Conservation (phyloP, 768 basidiomycete species). For the button mushroom (Agaricus bisporus) region DNA sequence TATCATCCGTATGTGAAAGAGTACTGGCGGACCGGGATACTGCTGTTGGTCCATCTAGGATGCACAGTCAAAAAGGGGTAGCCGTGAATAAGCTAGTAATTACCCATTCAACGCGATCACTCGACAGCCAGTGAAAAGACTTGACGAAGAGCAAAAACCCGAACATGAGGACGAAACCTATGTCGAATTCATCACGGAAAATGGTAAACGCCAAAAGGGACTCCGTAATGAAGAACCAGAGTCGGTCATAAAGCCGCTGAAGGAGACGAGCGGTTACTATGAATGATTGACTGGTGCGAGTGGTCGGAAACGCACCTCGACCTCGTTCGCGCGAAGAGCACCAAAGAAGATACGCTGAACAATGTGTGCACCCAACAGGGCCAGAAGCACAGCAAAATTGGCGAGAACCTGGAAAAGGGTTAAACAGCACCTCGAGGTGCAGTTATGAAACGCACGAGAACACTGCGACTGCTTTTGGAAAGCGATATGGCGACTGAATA, state of each 20-base stretch:
- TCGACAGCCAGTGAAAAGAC: conserved; percentile 96
- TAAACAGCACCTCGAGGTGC: background rate
- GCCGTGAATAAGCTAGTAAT: conserved; percentile 4
- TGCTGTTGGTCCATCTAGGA: conserved; percentile 96
- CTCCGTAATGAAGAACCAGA: conserved; percentile 98
- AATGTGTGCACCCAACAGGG: conserved; percentile 68
- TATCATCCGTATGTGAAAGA: conserved; percentile 85
- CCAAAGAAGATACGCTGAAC: conserved; percentile 92
- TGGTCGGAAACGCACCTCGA: conserved; percentile 62
- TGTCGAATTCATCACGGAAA: conserved; percentile 92
- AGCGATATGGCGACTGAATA: conserved; percentile 90
- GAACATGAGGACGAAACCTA: conserved; percentile 91
- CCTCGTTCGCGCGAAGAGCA: conserved; percentile 74
- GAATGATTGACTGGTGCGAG: background rate
- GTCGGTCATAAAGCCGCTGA: conserved; percentile 89
- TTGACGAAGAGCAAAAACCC: conserved; percentile 92
- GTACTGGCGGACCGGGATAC: conserved; percentile 71
- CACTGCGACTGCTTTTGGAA: conserved; percentile 89
- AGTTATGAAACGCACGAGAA: conserved; percentile 54
- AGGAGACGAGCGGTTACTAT: background rate
- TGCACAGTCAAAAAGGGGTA: conserved; percentile 7
- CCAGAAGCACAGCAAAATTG: conserved; percentile 81
- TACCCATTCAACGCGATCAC: conserved; percentile 96
- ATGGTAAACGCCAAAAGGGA: conserved; percentile 95
- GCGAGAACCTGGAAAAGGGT: conserved; percentile 62